A percentile compares a stretch with the other conserved stretches of the same genome.
Evolutionary conservation across 106 monocot genomes (phyloP).

Genomic region (Acorus calamus): DNA sequence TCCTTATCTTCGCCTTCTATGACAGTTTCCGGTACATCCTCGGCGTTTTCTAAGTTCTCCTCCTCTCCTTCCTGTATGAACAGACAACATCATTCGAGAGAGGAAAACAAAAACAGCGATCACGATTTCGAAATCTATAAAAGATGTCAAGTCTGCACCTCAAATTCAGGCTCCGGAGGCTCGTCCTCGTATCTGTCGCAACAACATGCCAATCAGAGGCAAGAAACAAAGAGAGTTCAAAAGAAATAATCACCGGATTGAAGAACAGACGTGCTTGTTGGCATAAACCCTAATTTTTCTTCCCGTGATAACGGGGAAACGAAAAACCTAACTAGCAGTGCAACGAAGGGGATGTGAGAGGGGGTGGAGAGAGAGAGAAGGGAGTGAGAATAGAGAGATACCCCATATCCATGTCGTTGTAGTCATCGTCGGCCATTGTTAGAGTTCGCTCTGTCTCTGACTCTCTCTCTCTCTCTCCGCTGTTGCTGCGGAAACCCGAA

Average conservation of each 20-base stretch:
- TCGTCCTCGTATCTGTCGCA: too few species aligned
- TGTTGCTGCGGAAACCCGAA: too few species aligned
- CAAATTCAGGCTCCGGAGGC: too few species aligned
- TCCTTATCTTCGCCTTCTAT: constrained; percentile 20
- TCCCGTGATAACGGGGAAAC: background rate
- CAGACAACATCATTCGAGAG: constrained; percentile 10
- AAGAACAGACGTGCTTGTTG: background rate
- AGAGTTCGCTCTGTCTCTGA: background rate
- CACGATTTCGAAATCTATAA: too few species aligned
- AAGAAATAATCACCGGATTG: too few species aligned
- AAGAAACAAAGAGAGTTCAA: too few species aligned
- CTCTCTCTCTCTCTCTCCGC: too few species aligned
- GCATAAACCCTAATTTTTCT: background rate
- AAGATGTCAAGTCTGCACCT: too few species aligned
- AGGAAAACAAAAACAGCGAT: too few species aligned
- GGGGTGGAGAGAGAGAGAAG: constrained; percentile 22
- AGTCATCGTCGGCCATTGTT: too few species aligned
- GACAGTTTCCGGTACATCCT: background rate
- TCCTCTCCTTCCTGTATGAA: background rate
- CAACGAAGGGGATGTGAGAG: background rate
- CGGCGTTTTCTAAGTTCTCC: too few species aligned
- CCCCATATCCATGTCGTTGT: constrained; percentile 33
- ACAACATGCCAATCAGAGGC: too few species aligned
- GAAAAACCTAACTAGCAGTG: background rate
- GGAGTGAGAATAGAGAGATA: constrained; percentile 75